Conservation (phyloP, 345 rosid genomes). For the Syzygium aqueum region DNA sequence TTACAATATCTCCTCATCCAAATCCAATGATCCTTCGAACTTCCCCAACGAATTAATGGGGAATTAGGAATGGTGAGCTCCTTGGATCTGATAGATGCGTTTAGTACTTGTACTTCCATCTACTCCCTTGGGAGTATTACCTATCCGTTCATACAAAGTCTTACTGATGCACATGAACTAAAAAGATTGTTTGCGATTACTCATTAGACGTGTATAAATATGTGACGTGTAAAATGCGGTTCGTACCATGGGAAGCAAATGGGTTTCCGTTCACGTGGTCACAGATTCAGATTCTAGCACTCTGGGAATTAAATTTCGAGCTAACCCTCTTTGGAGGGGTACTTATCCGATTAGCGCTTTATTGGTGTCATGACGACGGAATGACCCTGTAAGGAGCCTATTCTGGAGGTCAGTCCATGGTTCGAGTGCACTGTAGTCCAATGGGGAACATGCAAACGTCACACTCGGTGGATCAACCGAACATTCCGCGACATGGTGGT, state of each 20-base stretch:
- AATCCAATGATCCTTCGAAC: neutral
- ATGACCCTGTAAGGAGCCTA: neutral
- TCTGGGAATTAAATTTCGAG: fast-evolving
- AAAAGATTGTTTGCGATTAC: no score
- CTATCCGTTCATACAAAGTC: fast-evolving
- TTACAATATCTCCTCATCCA: neutral
- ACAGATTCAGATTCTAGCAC: neutral
- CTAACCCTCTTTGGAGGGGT: neutral
- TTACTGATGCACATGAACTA: no score
- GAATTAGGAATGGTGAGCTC: neutral
- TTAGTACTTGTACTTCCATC: no score
- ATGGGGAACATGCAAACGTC: fast-evolving
- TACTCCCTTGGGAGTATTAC: neutral
- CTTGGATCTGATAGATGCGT: neutral
- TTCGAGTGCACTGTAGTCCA: fast-evolving
- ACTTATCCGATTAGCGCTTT: neutral
- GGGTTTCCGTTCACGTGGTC: neutral
- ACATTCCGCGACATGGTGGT: fast-evolving
- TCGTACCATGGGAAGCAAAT: neutral
- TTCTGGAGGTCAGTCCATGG: fast-evolving
- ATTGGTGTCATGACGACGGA: neutral
- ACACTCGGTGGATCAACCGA: fast-evolving
- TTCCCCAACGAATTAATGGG: neutral
- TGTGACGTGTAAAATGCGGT: neutral
- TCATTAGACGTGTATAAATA: no score